Conservation (phyloP, 2,329 filamentous ascomycete species). For the Pyrenophora tritici-repentis region DNA sequence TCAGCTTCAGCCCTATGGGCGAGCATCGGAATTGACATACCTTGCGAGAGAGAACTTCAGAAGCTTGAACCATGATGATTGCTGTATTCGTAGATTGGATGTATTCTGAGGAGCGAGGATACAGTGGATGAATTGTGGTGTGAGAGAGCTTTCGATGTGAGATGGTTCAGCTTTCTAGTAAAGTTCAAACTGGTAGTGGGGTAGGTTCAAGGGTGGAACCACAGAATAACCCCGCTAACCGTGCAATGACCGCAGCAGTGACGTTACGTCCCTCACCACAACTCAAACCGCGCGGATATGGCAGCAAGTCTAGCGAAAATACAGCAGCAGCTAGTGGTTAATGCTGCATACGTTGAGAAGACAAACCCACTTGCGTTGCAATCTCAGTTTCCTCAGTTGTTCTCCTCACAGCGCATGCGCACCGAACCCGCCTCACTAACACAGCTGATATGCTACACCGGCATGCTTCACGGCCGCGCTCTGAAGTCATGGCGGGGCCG, state of each 20-base stretch:
- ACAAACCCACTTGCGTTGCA: too few species aligned
- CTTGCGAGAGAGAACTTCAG: constrained; percentile 61
- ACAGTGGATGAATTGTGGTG: neutral
- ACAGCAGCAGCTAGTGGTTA: neutral
- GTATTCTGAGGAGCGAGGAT: neutral
- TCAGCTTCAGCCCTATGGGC: constrained; percentile 8
- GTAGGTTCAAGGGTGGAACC: constrained; percentile 7
- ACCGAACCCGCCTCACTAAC: neutral
- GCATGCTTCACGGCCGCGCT: constrained; percentile 43
- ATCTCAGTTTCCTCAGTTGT: constrained; percentile 10
- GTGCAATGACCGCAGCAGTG: constrained; percentile 14
- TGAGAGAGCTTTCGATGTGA: neutral
- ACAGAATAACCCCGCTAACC: constrained; percentile 16
- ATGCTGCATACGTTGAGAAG: too few species aligned
- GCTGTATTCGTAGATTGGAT: neutral
- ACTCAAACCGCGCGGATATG: too few species aligned
- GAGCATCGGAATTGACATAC: constrained; percentile 49
- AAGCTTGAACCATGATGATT: constrained; percentile 32
- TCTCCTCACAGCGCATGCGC: constrained; percentile 32
- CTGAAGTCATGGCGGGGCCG: constrained; percentile 40
- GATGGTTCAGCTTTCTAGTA: constrained; percentile 9
- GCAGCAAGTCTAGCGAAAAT: too few species aligned
- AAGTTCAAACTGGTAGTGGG: constrained; percentile 16
- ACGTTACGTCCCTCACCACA: constrained; percentile 9
- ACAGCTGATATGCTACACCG: neutral